Conservation (phyloP, 495 filamentous ascomycete species). For the Neurospora terricola region DNA sequence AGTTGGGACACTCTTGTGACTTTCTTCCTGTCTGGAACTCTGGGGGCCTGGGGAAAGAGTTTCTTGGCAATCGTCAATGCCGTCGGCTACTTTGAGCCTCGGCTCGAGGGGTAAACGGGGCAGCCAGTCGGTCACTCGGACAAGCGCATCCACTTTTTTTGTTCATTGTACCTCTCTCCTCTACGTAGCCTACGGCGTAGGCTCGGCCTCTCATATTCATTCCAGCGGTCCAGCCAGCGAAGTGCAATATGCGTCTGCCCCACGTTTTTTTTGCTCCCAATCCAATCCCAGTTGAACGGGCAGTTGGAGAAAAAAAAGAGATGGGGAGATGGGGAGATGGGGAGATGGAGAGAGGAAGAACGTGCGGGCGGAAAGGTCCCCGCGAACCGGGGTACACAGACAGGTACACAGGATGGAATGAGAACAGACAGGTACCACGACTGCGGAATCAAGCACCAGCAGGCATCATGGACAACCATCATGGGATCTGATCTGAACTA, state of each 20-base stretch:
- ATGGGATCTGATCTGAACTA: background rate
- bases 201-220: background rate
- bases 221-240: background rate
- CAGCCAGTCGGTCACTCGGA: constrained; percentile 7
- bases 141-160: constrained; percentile 9
- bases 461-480: background rate
- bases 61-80: background rate
- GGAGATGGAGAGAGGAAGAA: background rate
- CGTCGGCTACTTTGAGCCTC: constrained; percentile 17
- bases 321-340: background rate
- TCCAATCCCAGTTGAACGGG: background rate
- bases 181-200: background rate
- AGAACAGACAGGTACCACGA: background rate
- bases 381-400: background rate
- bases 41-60: background rate
- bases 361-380: background rate
- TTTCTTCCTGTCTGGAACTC: background rate
- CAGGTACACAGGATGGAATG: background rate
- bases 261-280: background rate
- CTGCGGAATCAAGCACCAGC: background rate
- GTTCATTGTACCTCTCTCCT: background rate
- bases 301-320: background rate
- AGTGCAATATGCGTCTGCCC: background rate
- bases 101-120: constrained; percentile 13
- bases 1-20: background rate